Evolutionary conservation across 2,329 filamentous ascomycete species (phyloP).

Genomic region (Penicillium frequentans): DNA sequence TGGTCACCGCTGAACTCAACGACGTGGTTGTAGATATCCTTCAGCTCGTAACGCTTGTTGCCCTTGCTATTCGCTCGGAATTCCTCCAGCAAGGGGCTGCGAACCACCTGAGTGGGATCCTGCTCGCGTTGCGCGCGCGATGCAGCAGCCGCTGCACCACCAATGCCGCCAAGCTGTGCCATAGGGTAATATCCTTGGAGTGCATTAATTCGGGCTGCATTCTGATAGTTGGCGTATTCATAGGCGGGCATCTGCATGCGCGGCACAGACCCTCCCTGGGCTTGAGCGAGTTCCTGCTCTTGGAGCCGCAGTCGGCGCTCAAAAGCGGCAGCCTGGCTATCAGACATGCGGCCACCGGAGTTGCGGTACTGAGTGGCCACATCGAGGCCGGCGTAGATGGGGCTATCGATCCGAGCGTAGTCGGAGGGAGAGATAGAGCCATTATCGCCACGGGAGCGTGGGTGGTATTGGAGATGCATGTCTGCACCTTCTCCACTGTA

Average conservation of each 20-base stretch:
- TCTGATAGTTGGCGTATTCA: constrained; percentile 35
- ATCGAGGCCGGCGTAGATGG: constrained; percentile 48
- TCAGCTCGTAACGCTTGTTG: constrained; percentile 76
- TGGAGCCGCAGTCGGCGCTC: constrained; percentile 53
- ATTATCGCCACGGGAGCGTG: constrained; percentile 44
- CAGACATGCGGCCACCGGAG: constrained; percentile 43
- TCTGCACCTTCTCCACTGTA: constrained; percentile 33
- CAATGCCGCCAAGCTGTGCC: constrained; percentile 29
- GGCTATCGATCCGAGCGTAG: constrained; percentile 46
- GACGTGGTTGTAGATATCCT: constrained; percentile 83
- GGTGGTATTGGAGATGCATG: constrained; percentile 36
- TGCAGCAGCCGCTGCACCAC: constrained; percentile 35
- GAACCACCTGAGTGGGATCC: constrained; percentile 60
- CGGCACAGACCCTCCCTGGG: constrained; percentile 27
- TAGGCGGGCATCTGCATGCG: constrained; percentile 34
- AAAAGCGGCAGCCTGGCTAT: constrained; percentile 46
- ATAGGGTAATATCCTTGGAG: constrained; percentile 40
- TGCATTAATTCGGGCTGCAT: constrained; percentile 30
- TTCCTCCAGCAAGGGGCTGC: constrained; percentile 74
- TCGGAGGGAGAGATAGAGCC: constrained; percentile 49
- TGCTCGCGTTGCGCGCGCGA: constrained; percentile 54
- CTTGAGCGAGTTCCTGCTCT: constrained; percentile 37
- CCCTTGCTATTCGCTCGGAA: constrained; percentile 73
- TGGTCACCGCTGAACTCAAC: constrained; percentile 97
- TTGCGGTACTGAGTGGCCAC: constrained; percentile 49